phyloP scores from a whole-genome alignment of 2,329 filamentous ascomycete genomes.

The Pseudogymnoascus sp. region DNA sequence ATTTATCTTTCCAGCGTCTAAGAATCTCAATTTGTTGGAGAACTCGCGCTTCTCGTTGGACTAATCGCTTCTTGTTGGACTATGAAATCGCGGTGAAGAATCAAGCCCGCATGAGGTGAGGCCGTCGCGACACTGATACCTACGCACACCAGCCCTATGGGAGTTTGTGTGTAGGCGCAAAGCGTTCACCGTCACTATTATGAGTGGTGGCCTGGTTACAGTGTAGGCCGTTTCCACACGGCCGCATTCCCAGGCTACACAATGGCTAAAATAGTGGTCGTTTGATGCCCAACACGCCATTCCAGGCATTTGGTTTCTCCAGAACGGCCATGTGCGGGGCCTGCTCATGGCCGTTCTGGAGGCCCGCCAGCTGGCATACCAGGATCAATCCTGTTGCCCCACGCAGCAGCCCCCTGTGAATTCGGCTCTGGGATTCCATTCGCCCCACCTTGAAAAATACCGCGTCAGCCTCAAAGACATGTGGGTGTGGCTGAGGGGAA shows the following conservation, averaged over 20 bases:
- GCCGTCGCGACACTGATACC: background rate
- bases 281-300: background rate
- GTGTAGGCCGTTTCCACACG: background rate
- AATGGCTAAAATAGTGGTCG: background rate
- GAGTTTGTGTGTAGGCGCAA: background rate
- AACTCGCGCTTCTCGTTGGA: background rate
- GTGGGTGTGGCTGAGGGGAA: conserved; percentile 5
- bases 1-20: background rate
- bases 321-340: background rate
- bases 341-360: background rate
- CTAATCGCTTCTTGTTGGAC: background rate
- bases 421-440: conserved; percentile 1
- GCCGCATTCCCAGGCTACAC: background rate
- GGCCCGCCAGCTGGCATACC: conserved; percentile 2
- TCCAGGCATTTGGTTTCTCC: background rate
- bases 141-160: background rate
- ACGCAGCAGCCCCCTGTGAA: background rate
- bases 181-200: background rate
- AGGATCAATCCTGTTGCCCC: background rate
- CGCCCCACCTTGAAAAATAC: conserved; percentile 1
- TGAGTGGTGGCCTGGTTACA: background rate
- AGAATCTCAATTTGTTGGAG: background rate
- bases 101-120: background rate
- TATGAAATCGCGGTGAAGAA: background rate
- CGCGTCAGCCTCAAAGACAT: conserved; percentile 2